These are phyloP conservation scores for Solanum chmielewskii DNA, from an alignment of 257 asterid species.

Conservation along the genomic window DNA sequence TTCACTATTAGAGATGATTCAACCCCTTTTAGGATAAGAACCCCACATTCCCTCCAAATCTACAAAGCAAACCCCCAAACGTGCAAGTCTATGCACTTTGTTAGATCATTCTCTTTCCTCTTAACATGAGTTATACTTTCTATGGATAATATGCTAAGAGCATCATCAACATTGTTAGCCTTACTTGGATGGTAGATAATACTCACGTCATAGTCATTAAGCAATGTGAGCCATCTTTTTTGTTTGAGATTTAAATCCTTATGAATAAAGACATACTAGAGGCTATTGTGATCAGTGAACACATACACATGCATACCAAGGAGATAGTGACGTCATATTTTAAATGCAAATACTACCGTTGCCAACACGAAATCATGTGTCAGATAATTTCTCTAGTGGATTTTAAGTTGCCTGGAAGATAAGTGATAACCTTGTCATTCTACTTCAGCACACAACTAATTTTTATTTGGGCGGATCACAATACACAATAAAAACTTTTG, in stretches of 20 bases:
- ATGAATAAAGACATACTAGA: no score
- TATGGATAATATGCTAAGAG: background rate
- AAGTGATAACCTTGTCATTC: background rate
- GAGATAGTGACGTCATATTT: background rate
- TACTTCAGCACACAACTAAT: background rate
- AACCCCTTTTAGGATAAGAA: background rate
- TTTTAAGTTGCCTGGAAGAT: background rate
- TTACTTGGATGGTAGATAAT: background rate
- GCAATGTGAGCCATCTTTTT: background rate
- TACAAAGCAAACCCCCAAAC: background rate
- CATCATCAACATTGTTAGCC: background rate
- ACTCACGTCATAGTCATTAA: background rate
- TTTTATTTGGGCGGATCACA: background rate
- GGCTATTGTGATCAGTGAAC: background rate
- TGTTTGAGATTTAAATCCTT: no score
- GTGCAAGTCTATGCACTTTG: background rate
- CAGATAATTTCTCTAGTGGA: background rate
- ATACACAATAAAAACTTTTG: no score
- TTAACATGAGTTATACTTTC: no score
- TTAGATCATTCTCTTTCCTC: background rate
- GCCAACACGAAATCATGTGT: background rate
- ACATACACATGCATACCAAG: background rate
- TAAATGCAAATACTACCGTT: background rate
- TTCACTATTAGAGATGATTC: background rate
- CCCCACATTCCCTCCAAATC: background rate